phyloP scores from a whole-genome alignment of 768 basidiomycete species.

The Sporobolomyces roseus region DNA sequence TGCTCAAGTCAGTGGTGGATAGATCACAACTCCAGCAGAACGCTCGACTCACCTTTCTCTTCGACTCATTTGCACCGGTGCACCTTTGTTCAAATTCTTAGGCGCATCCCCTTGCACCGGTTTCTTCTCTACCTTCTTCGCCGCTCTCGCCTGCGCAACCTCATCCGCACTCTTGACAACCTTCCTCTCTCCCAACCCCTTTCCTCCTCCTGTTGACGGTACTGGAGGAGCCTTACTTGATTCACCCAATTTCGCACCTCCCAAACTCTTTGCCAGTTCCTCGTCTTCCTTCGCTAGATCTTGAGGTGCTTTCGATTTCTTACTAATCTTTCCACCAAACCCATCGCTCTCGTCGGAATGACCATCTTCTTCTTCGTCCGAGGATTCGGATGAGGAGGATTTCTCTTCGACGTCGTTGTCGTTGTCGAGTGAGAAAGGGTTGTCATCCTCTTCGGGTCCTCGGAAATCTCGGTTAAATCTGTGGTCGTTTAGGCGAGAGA shows the following conservation, averaged over 20 bases:
- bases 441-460: slow-evolving; percentile 13
- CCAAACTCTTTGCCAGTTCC: slow-evolving; percentile 6
- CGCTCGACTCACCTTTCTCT: slow-evolving; percentile 9
- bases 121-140: slow-evolving; percentile 19
- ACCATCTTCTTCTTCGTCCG: slow-evolving; percentile 5
- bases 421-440: slow-evolving; percentile 22
- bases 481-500: neutral
- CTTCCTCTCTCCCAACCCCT: slow-evolving; percentile 14
- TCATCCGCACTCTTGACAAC: slow-evolving; percentile 6
- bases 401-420: too few relatives aligned
- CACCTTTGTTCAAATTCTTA: slow-evolving; percentile 15
- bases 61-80: slow-evolving; percentile 17
- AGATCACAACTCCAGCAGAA: neutral
- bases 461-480: slow-evolving; percentile 1
- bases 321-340: slow-evolving; percentile 18
- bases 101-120: neutral
- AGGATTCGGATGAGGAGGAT: too few relatives aligned
- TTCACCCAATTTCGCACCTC: neutral
- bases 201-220: neutral
- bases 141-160: neutral
- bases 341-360: slow-evolving; percentile 9
- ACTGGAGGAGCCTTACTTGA: neutral
- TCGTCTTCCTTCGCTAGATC: slow-evolving; percentile 3
- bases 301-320: neutral
- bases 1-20: too few relatives aligned